Evolutionary conservation across 2,329 filamentous ascomycete genomes (phyloP), one percentile per base, ranked within the genome.

Genomic region (Lomentospora prolificans): DNA sequence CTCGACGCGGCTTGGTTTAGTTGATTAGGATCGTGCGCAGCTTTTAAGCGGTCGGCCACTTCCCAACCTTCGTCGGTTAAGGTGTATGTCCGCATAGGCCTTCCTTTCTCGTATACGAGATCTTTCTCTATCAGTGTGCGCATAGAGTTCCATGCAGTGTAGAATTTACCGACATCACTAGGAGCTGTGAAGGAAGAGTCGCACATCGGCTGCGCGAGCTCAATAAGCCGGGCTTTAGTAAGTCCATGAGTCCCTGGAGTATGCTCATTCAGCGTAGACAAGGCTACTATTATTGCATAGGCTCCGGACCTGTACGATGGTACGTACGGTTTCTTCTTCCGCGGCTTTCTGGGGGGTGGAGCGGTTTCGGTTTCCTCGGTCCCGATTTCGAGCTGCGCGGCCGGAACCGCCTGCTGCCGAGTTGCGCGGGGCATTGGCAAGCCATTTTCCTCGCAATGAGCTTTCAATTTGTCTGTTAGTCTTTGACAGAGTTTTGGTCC

Each of bases 101-200:
- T 76, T 0, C 87, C 85, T 55, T 81, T 82, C 61, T 87, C 84
- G 57, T 83, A 84, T 0, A 91, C 86, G 3, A 91, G 71, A 57
- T 90, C 86, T 64, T 91, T 90, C 55, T 82, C 76, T 4, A 84
- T 61, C 30, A 94, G 70, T 0, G 85, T 89, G 65, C 88, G 89
- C 78, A 92, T 90, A 1, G 87, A 90, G 63, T 81, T 86, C 88
- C 88, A 94, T 0, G 89, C 89, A 0, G 88, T 92, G 62, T 89
- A 88, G 62, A 81, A 87, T 57, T 84, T 86, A 9, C 77, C 84
- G 0, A 86, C 74, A 55, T 89, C 85, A 41, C 72, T 75, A 0
- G 86, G 84, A 0, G 79, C 81, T 0, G 79, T 85, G 62, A 90
- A 90, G 0, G 87, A 90, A 2, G 84, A 72, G 64, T 91, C 86